A percentile compares a stretch with the other conserved stretches of the same genome.
Evolutionary conservation across 2,329 filamentous ascomycete genomes (phyloP).

Genomic region (Fusarium sp.): DNA sequence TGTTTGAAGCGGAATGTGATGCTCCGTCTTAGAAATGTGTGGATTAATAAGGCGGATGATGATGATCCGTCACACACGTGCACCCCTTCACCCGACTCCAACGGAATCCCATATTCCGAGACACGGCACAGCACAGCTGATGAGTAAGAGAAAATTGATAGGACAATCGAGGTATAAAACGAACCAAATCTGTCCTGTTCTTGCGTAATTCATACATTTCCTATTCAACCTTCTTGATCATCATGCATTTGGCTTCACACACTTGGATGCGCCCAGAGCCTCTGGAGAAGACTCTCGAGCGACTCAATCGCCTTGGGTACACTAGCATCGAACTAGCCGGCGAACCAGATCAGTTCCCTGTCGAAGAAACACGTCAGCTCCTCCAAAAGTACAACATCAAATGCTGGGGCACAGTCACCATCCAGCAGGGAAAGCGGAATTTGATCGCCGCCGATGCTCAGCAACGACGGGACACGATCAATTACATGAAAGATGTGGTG

Average conservation of each 20-base stretch:
- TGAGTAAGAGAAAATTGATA: not conserved
- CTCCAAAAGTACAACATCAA: constrained; percentile 24
- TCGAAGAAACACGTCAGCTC: constrained; percentile 9
- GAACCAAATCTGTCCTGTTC: not conserved
- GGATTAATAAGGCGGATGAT: constrained; percentile 11
- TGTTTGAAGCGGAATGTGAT: not conserved
- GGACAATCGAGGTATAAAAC: not conserved
- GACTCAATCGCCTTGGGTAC: constrained; percentile 22
- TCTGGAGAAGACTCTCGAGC: constrained; percentile 26
- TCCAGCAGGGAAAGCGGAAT: constrained; percentile 28
- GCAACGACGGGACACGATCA: constrained; percentile 16
- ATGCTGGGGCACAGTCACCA: constrained; percentile 35
- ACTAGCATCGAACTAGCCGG: constrained; percentile 30
- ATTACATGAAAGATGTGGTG: constrained; percentile 34
- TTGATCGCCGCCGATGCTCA: constrained; percentile 26
- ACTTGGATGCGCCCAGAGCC: constrained; percentile 37
- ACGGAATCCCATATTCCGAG: not conserved
- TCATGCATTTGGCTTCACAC: constrained; percentile 34
- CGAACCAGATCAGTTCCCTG: constrained; percentile 14
- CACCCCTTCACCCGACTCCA: not conserved
- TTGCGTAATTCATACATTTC: not conserved
- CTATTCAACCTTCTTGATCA: not conserved
- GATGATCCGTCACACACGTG: not conserved
- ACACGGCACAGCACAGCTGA: not conserved
- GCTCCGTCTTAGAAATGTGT: not conserved